Base-by-base conservation (phyloP, 768 basidiomycete genomes). In the Suillus subaureus region DNA sequence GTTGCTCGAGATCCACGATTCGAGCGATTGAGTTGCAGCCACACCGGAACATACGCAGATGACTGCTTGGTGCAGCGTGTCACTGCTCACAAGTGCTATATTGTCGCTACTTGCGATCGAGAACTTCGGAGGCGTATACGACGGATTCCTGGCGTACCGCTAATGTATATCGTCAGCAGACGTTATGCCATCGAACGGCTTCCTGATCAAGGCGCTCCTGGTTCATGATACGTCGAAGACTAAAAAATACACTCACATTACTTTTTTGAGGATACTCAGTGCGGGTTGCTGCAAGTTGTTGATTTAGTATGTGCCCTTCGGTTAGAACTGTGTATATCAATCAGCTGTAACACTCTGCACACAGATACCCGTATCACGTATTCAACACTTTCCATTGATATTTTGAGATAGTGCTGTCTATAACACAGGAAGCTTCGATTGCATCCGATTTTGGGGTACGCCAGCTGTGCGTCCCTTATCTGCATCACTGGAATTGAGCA, bases 51-150 rank as follows among this genome's bases (percentile, higher is more conserved):
- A n/a, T 99, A 99, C 73, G 97, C 97, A 23, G 97, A 99, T 75
- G 97, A 99, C 82, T 99, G 97, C 75, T 86, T 99, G 26, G 93
- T 99, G 21, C 94, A 99, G 74, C 91, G 97, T 39, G 95, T 98
- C 12, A 94, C 93, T 3, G 87, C 96, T 9, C 94, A 96, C 80
- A 93, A 94, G 75, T 98, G 96, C 78, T 99, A 93, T 78, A 90
- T 99, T 69, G 96, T 99, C 51, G 97, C 97, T 6, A 98, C 97
- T 28, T 99, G 97, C 73, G 97, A 99, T 84, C 84, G 96, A 65
- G 96, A 98, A 73, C 86, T 99, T 37, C 87, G 97, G 37, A 83
- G 95, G 56, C 85, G 97, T 62, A 91, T 99, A 79, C 87, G 97
- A 49, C 95, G 97, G 78, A 85, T 95, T 45, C 93, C 93, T 40